These are phyloP conservation scores for Davidsoniella australis DNA, from an alignment of 2,329 filamentous ascomycete genomes.

Conservation along the genomic window DNA sequence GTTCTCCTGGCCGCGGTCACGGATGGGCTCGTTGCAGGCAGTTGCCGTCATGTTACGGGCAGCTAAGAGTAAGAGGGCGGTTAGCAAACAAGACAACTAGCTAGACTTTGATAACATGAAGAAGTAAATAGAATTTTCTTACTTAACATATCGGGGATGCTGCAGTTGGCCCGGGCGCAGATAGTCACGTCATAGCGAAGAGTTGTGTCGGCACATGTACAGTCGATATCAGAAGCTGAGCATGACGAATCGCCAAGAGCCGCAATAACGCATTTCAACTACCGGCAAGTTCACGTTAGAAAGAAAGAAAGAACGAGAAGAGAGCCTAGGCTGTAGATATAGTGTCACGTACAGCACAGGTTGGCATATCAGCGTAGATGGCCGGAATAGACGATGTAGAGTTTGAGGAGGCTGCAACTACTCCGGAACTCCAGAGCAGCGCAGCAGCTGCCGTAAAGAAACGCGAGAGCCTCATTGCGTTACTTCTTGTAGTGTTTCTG, in stretches of 20 bases:
- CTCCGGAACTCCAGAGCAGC: background rate
- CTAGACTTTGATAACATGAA: background rate
- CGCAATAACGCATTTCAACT: slow-evolving; percentile 18
- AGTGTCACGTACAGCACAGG: slow-evolving; percentile 19
- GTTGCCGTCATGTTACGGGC: slow-evolving; percentile 16
- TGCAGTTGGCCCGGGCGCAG: slow-evolving; percentile 18
- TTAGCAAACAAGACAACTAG: background rate
- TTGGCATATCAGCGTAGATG: slow-evolving; percentile 15
- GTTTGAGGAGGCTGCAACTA: background rate
- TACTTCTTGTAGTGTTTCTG: background rate
- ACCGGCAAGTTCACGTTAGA: background rate
- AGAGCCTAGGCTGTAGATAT: background rate
- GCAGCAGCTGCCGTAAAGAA: background rate
- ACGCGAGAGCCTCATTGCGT: slow-evolving; percentile 1
- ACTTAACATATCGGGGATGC: background rate
- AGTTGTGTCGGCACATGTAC: slow-evolving; percentile 19
- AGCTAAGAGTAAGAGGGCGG: background rate
- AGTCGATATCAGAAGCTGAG: slow-evolving; percentile 16
- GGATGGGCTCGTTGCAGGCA: slow-evolving; percentile 17
- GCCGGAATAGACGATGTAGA: background rate
- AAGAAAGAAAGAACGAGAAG: background rate
- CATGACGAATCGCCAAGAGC: slow-evolving; percentile 18
- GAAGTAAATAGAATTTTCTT: background rate
- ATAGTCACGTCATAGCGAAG: slow-evolving; percentile 16
- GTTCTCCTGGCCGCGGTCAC: slow-evolving; percentile 20